Evolutionary conservation across 2,329 filamentous ascomycete species (phyloP), one percentile per base, ranked within the genome.

Genomic region (Mycogone perniciosa): DNA sequence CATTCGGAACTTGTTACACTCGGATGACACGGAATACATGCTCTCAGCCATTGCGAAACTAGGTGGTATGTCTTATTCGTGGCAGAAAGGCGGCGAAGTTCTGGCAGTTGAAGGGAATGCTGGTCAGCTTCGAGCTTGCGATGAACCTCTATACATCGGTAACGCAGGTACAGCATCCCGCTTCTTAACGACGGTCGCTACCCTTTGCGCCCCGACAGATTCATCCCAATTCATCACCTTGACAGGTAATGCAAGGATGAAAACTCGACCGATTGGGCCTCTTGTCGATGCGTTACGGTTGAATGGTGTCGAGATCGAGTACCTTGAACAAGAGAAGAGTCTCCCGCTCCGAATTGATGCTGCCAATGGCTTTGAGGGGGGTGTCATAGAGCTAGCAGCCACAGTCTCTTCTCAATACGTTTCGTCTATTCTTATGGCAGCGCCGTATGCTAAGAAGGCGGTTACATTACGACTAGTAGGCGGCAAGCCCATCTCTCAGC

Each of bases 381-480:
- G 93, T 35, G 77, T 86, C 30, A 96, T 99, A 60, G 88, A 95
- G 65, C 78, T 99, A 51, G 89, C 91, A 8, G 93, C 93, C 1
- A 97, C 93, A 39, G 87, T 97, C 11, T 99, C 93, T 7, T 97
- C 93, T n/a, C 93, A 99, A 71, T 99, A 97, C 64, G 93, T 99
- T 35, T 97, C 93, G 0, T 96, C 92, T 1, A 84, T 99, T 56
- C 76, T 99, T 46, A 95, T 99, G 89, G 95, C 90, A 53, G 93
- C 93, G 0, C 93, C 93, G 0, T 99, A 97, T 64, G 93, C 93
- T 42, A 96, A 96, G 71, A 84, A 90, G 56, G 88, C 92, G 0
- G 91, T 99, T 35, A 96, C 89, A 0, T 73, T 99, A 57, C 86
- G 85, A 38, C 78, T 99, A 37, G 86, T 97, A 9, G 93, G 93